Evolutionary conservation across 208 protist genomes (phyloP).

Genomic region (Perkinsela sp.): DNA sequence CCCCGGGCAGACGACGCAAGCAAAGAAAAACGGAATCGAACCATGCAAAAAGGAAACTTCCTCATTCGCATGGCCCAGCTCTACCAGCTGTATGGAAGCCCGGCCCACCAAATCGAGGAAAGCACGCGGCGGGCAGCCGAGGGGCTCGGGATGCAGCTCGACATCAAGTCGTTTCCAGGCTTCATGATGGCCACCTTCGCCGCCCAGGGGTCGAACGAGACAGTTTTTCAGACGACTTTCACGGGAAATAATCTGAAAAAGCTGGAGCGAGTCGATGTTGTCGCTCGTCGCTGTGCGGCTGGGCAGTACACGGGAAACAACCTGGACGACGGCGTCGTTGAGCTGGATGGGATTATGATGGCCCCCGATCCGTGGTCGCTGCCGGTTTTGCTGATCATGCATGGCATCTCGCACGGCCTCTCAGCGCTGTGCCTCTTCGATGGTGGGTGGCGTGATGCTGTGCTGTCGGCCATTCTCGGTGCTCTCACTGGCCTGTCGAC

Average conservation of each 20-base stretch:
- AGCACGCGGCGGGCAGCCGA: background rate
- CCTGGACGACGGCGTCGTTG: background rate
- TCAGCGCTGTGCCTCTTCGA: background rate
- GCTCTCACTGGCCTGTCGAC: background rate
- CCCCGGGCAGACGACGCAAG: background rate
- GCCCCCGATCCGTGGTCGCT: background rate
- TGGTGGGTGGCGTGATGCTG: background rate
- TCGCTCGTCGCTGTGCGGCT: background rate
- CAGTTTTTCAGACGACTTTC: background rate
- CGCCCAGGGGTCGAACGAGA: background rate
- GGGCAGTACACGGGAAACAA: background rate
- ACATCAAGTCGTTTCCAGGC: background rate
- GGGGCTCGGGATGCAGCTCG: background rate
- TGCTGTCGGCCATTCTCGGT: background rate
- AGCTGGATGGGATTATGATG: background rate
- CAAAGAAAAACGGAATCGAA: background rate
- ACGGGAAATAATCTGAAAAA: background rate
- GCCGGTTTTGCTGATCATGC: background rate
- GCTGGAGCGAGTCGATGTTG: background rate
- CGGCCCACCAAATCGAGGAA: background rate
- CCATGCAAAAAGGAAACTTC: background rate
- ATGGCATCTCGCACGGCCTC: background rate
- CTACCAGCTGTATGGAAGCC: background rate
- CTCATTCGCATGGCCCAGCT: background rate
- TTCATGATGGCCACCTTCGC: background rate